These are phyloP conservation scores for Phytophthora europaea DNA, from an alignment of 352 stramenopile species.

Conservation along the genomic window DNA sequence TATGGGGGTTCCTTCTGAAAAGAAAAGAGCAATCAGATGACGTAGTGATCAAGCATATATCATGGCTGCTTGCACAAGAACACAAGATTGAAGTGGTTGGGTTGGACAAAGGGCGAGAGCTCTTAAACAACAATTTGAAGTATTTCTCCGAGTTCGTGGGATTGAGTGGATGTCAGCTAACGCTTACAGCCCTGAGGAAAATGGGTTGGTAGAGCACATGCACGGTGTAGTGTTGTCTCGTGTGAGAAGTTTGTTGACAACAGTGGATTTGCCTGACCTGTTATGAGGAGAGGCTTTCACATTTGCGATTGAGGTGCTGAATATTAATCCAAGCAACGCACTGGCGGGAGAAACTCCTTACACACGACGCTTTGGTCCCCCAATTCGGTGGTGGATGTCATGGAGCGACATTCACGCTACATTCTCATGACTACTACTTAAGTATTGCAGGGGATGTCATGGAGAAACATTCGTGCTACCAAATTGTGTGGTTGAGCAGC, in stretches of 20 bases:
- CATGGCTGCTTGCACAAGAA: neutral
- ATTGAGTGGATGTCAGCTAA: neutral
- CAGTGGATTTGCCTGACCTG: neutral
- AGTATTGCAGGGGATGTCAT: no score
- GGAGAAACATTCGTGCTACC: no score
- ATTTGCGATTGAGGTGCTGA: neutral
- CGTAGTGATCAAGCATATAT: neutral
- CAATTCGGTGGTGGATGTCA: no score
- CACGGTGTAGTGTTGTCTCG: neutral
- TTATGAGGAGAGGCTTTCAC: neutral
- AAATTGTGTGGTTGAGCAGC: no score
- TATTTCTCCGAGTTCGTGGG: neutral
- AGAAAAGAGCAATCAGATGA: neutral
- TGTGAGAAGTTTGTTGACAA: neutral
- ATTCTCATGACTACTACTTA: no score
- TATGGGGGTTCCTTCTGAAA: neutral
- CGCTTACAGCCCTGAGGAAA: neutral
- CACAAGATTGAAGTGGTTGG: neutral
- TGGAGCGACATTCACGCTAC: no score
- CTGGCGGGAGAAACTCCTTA: constrained; percentile 10
- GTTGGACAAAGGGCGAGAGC: neutral
- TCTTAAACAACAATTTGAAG: neutral
- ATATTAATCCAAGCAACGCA: neutral
- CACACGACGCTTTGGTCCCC: constrained; percentile 14
- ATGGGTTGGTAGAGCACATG: neutral